Conservation (phyloP, 352 stramenopile species). For the Lagenidium giganteum region DNA sequence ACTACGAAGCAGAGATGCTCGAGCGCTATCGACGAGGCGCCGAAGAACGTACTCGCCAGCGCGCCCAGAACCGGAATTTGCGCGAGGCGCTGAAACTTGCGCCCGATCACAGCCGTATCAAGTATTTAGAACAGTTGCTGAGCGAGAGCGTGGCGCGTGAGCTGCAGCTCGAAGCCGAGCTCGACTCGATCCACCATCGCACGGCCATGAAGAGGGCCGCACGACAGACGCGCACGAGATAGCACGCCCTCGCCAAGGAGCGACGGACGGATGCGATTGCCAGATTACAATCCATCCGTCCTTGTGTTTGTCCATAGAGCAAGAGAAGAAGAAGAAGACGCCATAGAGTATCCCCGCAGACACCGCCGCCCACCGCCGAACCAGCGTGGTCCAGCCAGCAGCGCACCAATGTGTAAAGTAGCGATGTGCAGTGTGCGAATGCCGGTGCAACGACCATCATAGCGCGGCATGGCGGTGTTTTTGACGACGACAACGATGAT, state of each 20-base stretch:
- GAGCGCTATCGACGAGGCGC: constrained; percentile 52
- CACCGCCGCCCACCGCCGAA: too few species aligned
- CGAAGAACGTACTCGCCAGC: constrained; percentile 74
- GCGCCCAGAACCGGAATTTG: constrained; percentile 70
- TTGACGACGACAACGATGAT: too few species aligned
- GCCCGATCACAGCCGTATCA: constrained; percentile 79
- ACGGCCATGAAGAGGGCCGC: constrained; percentile 13
- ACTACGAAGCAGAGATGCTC: constrained; percentile 40
- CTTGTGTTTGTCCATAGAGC: constrained; percentile 1
- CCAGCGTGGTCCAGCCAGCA: constrained; percentile 8
- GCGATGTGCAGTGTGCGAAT: too few species aligned
- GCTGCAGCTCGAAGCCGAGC: constrained; percentile 74
- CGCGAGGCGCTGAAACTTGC: constrained; percentile 70
- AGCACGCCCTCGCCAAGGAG: too few species aligned
- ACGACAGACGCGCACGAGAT: constrained; percentile 9
- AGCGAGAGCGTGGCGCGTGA: constrained; percentile 80
- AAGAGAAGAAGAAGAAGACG: neutral
- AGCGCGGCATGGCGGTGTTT: too few species aligned
- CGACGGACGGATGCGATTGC: too few species aligned
- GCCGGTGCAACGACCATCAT: too few species aligned
- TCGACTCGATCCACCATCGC: constrained; percentile 63
- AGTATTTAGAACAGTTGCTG: constrained; percentile 83
- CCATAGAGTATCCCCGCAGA: too few species aligned
- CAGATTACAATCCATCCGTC: too few species aligned
- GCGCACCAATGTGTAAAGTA: constrained; percentile 21